Evolutionary conservation across 441 rosid genomes (phyloP).

Genomic region (Arabidopsis lyrata): DNA sequence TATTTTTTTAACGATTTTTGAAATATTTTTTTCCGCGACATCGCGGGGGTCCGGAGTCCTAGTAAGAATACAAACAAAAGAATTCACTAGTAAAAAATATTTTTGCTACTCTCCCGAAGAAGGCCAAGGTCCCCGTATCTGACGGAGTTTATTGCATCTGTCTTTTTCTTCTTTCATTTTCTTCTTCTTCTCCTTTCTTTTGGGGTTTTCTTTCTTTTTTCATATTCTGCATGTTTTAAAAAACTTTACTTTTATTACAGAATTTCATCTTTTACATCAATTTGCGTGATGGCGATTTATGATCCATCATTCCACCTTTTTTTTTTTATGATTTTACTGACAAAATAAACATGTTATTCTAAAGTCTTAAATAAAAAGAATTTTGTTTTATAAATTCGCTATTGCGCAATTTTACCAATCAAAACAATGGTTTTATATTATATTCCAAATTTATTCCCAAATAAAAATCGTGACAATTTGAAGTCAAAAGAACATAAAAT

Average conservation of each 20-base stretch:
- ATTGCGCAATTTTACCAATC: no score
- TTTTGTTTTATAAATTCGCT: no score
- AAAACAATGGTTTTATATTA: not conserved
- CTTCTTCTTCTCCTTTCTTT: not conserved
- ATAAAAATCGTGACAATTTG: not conserved
- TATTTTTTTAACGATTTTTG: no score
- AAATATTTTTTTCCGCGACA: no score
- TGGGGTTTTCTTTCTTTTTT: not conserved
- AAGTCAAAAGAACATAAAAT: not conserved
- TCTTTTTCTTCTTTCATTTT: constrained; percentile 13
- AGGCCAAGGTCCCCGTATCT: not conserved
- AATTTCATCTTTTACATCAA: constrained; percentile 1
- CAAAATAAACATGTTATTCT: not conserved
- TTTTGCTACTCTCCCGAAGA: no score
- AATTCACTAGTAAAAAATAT: not conserved
- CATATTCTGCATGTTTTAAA: not conserved
- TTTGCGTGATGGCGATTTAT: not conserved
- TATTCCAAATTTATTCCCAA: not conserved
- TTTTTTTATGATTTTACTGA: not conserved
- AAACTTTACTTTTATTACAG: not conserved
- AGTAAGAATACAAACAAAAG: constrained; percentile 2
- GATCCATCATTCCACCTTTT: not conserved
- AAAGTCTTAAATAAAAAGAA: no score
- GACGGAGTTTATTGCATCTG: constrained; percentile 22
- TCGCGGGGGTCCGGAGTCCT: no score